Conservation (phyloP, 2,329 filamentous ascomycete species). For the Alternaria metachromatica region DNA sequence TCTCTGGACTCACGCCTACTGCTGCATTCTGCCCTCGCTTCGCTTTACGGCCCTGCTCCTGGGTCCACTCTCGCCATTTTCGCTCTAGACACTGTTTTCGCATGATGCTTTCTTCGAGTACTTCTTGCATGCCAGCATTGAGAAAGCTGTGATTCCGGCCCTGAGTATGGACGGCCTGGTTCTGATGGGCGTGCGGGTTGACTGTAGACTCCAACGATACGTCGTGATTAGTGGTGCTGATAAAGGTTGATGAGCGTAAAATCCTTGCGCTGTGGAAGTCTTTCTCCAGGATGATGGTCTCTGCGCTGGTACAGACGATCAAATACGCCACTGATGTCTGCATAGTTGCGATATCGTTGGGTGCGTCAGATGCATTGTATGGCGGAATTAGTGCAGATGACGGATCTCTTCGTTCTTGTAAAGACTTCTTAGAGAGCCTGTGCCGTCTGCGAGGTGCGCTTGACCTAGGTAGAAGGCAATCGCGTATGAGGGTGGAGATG, state of each 20-base stretch:
- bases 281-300: slow-evolving; percentile 62
- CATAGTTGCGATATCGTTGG: slow-evolving; percentile 43
- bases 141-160: slow-evolving; percentile 11
- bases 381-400: neutral
- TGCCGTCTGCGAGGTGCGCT: neutral
- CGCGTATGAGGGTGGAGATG: slow-evolving; percentile 60
- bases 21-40: neutral
- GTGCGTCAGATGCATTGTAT: slow-evolving; percentile 34
- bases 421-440: neutral
- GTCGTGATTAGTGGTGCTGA: slow-evolving; percentile 66
- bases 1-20: slow-evolving; percentile 37
- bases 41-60: slow-evolving; percentile 17
- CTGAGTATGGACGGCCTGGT: slow-evolving; percentile 12
- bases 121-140: slow-evolving; percentile 28
- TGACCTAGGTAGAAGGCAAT: slow-evolving; percentile 47
- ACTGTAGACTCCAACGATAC: slow-evolving; percentile 17
- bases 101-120: slow-evolving; percentile 45
- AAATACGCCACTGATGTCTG: slow-evolving; percentile 64
- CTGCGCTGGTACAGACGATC: slow-evolving; percentile 59
- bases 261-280: slow-evolving; percentile 57
- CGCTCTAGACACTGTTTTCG: slow-evolving; percentile 39
- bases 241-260: slow-evolving; percentile 58
- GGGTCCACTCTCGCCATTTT: slow-evolving; percentile 30
- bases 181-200: neutral
- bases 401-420: neutral